A percentile compares a stretch with the other conserved stretches of the same genome.
phyloP scores from a whole-genome alignment of 2,329 filamentous ascomycete species.

The Phialophora expanda region DNA sequence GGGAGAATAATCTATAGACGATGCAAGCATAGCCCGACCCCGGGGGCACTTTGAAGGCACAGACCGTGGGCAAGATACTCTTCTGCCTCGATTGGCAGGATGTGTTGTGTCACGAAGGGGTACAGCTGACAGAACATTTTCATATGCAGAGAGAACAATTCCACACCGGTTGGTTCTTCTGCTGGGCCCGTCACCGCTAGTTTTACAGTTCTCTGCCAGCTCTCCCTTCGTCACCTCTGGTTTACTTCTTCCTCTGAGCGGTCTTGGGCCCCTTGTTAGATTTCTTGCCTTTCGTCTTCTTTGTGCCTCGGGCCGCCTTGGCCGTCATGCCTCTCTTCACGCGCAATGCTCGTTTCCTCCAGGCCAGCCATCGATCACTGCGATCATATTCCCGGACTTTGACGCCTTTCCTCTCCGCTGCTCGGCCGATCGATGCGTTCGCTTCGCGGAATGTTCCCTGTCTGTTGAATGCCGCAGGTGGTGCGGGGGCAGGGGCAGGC shows the following conservation, averaged over 20 bases:
- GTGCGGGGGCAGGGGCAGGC: constrained; percentile 37
- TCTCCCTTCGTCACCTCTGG: neutral
- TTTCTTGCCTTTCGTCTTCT: constrained; percentile 67
- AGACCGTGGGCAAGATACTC: neutral
- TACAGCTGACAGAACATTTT: neutral
- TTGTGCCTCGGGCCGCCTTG: constrained; percentile 73
- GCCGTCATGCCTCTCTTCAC: constrained; percentile 47
- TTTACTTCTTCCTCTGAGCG: constrained; percentile 25
- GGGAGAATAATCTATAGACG: constrained; percentile 62
- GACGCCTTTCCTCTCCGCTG: constrained; percentile 59
- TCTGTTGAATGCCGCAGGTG: constrained; percentile 42
- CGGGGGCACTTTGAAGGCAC: neutral
- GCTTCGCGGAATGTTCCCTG: constrained; percentile 53
- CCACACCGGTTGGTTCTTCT: neutral
- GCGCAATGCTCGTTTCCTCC: constrained; percentile 63
- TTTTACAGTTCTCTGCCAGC: neutral
- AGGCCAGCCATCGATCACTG: constrained; percentile 67
- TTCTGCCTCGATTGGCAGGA: neutral
- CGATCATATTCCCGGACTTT: constrained; percentile 62
- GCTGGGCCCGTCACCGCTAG: neutral
- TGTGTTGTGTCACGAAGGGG: neutral
- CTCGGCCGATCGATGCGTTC: constrained; percentile 50
- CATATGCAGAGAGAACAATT: neutral
- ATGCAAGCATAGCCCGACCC: neutral
- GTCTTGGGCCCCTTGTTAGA: constrained; percentile 36